phyloP scores from a whole-genome alignment of 2,329 filamentous ascomycete species.

The Proliferodiscus dingleyae region DNA sequence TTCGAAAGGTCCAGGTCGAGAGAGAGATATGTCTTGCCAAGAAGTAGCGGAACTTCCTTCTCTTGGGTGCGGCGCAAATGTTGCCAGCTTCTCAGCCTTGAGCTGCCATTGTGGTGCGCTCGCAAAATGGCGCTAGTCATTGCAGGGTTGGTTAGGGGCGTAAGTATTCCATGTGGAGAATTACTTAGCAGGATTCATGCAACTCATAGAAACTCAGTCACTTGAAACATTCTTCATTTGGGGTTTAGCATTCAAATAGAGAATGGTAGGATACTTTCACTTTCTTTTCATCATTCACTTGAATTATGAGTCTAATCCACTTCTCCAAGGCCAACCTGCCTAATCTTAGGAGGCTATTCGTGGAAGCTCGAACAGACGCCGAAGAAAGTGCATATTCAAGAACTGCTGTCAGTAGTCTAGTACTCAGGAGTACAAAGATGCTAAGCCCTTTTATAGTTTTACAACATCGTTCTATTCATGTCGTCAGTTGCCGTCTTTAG shows the following conservation, averaged over 20 bases:
- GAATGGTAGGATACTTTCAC: constrained; percentile 18
- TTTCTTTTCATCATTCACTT: not conserved
- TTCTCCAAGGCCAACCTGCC: constrained; percentile 64
- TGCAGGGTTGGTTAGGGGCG: constrained; percentile 12
- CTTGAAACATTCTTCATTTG: constrained; percentile 17
- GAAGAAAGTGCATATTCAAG: constrained; percentile 94
- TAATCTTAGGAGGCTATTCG: constrained; percentile 92
- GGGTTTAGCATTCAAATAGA: constrained; percentile 8
- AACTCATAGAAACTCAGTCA: not conserved
- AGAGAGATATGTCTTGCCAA: too few relatives aligned
- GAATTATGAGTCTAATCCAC: constrained; percentile 22
- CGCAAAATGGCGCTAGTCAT: constrained; percentile 15
- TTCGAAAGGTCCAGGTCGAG: constrained; percentile 4
- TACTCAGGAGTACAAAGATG: too few relatives aligned
- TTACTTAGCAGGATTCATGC: constrained; percentile 16
- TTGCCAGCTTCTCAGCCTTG: constrained; percentile 8
- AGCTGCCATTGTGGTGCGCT: too few relatives aligned
- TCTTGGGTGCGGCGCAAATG: too few relatives aligned
- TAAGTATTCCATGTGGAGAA: constrained; percentile 13
- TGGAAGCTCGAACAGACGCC: constrained; percentile 85
- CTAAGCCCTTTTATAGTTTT: constrained; percentile 77
- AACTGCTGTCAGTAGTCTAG: constrained; percentile 65
- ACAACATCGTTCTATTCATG: constrained; percentile 95
- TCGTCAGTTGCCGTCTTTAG: constrained; percentile 94
- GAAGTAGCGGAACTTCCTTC: too few relatives aligned